Percentiles rank a stretch among this genome's conserved stretches.
phyloP scores from a whole-genome alignment of 2,329 filamentous ascomycete genomes.

The Beauveria sp. region DNA sequence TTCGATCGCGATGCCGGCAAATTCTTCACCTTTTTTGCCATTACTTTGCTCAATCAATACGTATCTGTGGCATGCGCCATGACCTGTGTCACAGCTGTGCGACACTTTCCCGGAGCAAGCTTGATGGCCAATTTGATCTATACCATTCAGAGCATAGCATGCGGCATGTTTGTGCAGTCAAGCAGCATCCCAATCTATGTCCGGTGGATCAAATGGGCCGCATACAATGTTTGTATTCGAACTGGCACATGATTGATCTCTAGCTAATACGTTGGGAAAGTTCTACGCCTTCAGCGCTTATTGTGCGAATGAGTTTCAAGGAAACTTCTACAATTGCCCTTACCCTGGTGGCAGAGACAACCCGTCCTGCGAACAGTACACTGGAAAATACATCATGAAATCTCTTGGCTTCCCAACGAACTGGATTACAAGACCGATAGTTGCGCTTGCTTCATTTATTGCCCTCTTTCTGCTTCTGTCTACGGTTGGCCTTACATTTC shows the following conservation, averaged over 20 bases:
- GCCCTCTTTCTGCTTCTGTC: conserved; percentile 56
- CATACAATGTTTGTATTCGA: conserved; percentile 42
- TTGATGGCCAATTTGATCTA: conserved; percentile 66
- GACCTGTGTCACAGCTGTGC: conserved; percentile 55
- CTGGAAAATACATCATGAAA: conserved; percentile 60
- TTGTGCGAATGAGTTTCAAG: conserved; percentile 64
- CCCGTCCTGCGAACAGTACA: conserved; percentile 61
- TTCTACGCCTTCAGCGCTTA: conserved; percentile 68
- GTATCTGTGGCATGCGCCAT: conserved; percentile 66
- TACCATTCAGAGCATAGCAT: conserved; percentile 66
- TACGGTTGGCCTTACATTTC: conserved; percentile 53
- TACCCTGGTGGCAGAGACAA: conserved; percentile 52
- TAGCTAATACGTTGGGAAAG: conserved; percentile 25
- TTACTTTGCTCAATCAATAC: conserved; percentile 64
- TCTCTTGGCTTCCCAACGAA: conserved; percentile 59
- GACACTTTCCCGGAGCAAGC: conserved; percentile 63
- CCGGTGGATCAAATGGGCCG: conserved; percentile 67
- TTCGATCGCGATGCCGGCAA: conserved; percentile 55
- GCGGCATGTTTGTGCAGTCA: conserved; percentile 69
- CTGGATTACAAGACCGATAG: conserved; percentile 61
- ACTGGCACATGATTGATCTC: not conserved
- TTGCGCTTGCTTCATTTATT: conserved; percentile 54
- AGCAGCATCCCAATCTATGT: conserved; percentile 69
- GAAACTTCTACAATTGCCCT: conserved; percentile 67
- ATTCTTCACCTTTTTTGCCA: conserved; percentile 65